phyloP scores from a whole-genome alignment of 2,329 filamentous ascomycete genomes.

The Colletotrichum coccodes region DNA sequence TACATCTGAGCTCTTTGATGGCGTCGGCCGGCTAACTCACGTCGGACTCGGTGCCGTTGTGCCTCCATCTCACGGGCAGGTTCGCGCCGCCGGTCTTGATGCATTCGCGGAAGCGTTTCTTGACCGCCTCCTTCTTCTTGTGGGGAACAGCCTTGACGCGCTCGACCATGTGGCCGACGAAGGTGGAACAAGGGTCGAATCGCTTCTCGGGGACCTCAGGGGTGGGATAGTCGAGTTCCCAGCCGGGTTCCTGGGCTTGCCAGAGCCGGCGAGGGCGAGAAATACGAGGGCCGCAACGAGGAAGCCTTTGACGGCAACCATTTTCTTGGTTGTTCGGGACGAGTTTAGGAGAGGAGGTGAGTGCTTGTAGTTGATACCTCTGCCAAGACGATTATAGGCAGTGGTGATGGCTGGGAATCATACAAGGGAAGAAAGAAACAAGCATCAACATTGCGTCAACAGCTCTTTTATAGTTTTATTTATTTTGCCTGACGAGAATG shows the following conservation, averaged over 20 bases:
- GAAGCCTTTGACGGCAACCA: neutral
- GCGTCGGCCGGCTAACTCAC: too few species aligned
- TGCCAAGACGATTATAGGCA: neutral
- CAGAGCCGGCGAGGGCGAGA: neutral
- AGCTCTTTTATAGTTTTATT: neutral
- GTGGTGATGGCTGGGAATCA: neutral
- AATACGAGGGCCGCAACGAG: neutral
- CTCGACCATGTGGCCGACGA: neutral
- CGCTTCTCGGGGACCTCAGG: neutral
- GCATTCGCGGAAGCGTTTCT: neutral
- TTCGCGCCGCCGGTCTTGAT: neutral
- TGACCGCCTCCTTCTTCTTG: neutral
- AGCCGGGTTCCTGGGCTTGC: neutral
- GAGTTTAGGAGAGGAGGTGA: neutral
- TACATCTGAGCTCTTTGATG: neutral
- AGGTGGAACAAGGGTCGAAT: neutral
- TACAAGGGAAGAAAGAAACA: neutral
- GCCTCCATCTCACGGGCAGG: neutral
- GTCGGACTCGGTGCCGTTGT: neutral
- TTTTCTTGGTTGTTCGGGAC: neutral
- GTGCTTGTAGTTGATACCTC: neutral
- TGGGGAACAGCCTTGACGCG: neutral
- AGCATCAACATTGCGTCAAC: neutral
- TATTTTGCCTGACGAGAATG: neutral
- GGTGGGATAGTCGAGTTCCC: neutral